These are phyloP conservation scores for Penicillium waksmanii DNA, from an alignment of 495 filamentous ascomycete species.

Conservation along the genomic window DNA sequence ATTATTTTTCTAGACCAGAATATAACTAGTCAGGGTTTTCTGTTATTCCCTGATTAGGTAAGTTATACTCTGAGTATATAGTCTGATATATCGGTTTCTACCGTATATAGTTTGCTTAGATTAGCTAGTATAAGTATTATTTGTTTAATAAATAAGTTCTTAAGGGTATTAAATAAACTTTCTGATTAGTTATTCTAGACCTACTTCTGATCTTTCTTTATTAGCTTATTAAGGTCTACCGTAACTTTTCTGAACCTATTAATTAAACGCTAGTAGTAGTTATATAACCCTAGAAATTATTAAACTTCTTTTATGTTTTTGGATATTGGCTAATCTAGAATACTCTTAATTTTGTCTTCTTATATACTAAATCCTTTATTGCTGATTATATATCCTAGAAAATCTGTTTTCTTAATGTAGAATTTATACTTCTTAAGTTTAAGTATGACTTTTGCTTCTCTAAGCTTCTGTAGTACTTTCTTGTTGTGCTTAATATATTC, in stretches of 20 bases:
- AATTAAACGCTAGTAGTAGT: slow-evolving; percentile 21
- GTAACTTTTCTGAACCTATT: slow-evolving; percentile 11
- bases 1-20: slow-evolving; percentile 32
- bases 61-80: slow-evolving; percentile 11
- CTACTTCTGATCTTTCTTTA: slow-evolving; percentile 13
- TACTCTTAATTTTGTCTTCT: slow-evolving; percentile 15
- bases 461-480: neutral
- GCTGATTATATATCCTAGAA: slow-evolving; percentile 17
- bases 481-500: neutral
- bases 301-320: slow-evolving; percentile 15
- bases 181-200: slow-evolving; percentile 6
- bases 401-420: slow-evolving; percentile 10
- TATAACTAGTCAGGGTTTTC: slow-evolving; percentile 14
- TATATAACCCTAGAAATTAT: slow-evolving; percentile 14
- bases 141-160: no score
- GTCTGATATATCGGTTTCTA: slow-evolving; percentile 25
- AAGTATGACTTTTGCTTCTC: neutral
- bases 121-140: slow-evolving; percentile 11
- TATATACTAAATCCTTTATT: slow-evolving; percentile 15
- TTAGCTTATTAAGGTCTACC: slow-evolving; percentile 8
- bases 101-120: slow-evolving; percentile 2
- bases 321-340: slow-evolving; percentile 9
- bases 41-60: neutral
- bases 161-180: slow-evolving; percentile 15
- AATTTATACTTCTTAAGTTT: slow-evolving; percentile 10